These are phyloP conservation scores for Pilobolus umbonatus DNA, from an alignment of 192 early-diverging fungal species.

Conservation along the genomic window DNA sequence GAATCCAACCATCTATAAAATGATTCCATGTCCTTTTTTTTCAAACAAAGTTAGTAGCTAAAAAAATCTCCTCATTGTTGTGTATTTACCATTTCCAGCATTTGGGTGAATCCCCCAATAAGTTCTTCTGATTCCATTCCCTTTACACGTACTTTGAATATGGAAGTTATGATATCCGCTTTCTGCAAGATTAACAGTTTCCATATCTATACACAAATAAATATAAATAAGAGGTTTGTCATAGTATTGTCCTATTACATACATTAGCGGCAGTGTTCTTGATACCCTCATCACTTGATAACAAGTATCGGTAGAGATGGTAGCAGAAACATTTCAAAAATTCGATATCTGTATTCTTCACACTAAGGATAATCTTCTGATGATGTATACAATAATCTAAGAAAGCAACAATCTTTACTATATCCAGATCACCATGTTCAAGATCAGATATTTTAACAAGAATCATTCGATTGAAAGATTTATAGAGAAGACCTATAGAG, in stretches of 20 bases:
- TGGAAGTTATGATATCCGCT: conserved; percentile 32
- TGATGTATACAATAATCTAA: conserved; percentile 56
- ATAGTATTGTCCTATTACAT: too few species aligned
- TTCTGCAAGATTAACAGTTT: conserved; percentile 58
- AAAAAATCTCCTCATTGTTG: neutral
- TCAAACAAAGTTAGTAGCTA: neutral
- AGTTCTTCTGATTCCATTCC: conserved; percentile 43
- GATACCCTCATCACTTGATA: conserved; percentile 36
- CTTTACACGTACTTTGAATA: conserved; percentile 36
- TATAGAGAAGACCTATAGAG: conserved; percentile 30
- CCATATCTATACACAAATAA: conserved; percentile 51
- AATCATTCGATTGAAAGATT: conserved; percentile 50
- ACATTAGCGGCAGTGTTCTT: conserved; percentile 44
- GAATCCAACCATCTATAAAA: conserved; percentile 58
- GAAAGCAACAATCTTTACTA: conserved; percentile 34
- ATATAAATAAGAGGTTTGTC: conserved; percentile 12
- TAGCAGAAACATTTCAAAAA: conserved; percentile 58
- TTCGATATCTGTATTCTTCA: conserved; percentile 53
- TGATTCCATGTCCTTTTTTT: conserved; percentile 43
- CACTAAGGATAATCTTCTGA: conserved; percentile 57
- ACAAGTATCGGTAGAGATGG: conserved; percentile 54
- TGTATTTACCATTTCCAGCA: conserved; percentile 47
- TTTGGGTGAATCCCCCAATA: conserved; percentile 49
- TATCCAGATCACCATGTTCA: conserved; percentile 35
- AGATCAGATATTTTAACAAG: conserved; percentile 48